Evolutionary conservation across 148 eudicot genomes (phyloP).

Genomic region (Rhododendron griersonianum): DNA sequence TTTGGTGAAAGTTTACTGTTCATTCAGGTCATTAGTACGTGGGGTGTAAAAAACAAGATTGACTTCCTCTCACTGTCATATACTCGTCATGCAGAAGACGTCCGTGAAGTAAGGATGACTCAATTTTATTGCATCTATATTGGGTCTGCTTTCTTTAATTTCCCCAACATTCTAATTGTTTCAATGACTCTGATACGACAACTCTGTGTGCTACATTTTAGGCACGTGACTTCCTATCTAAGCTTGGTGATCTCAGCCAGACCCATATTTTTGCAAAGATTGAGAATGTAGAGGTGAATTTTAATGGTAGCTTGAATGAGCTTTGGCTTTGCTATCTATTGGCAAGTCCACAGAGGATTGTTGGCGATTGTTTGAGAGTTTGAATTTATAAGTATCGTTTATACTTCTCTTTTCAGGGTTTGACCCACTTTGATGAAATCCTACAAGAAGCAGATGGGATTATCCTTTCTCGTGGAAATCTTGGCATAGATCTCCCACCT

Average conservation of each 20-base stretch:
- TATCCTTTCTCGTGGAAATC: conserved; percentile 96
- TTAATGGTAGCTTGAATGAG: conserved; percentile 2
- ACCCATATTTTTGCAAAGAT: conserved; percentile 94
- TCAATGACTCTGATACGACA: neutral
- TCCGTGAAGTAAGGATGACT: conserved; percentile 64
- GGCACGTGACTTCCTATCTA: conserved; percentile 77
- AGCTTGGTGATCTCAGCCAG: conserved; percentile 77
- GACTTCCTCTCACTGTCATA: conserved; percentile 87
- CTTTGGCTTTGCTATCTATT: neutral
- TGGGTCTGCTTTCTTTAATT: neutral
- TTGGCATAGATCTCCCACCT: conserved; percentile 97
- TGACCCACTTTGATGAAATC: conserved; percentile 90
- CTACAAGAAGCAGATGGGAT: conserved; percentile 95
- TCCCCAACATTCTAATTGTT: neutral
- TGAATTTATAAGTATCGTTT: neutral
- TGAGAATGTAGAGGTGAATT: conserved; percentile 80
- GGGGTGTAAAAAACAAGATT: conserved; percentile 92
- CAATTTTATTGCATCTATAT: neutral
- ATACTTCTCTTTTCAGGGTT: conserved; percentile 44
- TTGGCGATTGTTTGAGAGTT: neutral
- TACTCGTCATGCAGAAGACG: conserved; percentile 95
- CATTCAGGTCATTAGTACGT: conserved; percentile 71
- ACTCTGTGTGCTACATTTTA: conserved; percentile 18
- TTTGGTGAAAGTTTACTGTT: conserved; percentile 6
- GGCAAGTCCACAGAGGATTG: neutral